Percentiles rank a stretch among this genome's conserved stretches.
phyloP scores from a whole-genome alignment of 2,329 filamentous ascomycete genomes.

The Nothomitra cinnamomea region DNA sequence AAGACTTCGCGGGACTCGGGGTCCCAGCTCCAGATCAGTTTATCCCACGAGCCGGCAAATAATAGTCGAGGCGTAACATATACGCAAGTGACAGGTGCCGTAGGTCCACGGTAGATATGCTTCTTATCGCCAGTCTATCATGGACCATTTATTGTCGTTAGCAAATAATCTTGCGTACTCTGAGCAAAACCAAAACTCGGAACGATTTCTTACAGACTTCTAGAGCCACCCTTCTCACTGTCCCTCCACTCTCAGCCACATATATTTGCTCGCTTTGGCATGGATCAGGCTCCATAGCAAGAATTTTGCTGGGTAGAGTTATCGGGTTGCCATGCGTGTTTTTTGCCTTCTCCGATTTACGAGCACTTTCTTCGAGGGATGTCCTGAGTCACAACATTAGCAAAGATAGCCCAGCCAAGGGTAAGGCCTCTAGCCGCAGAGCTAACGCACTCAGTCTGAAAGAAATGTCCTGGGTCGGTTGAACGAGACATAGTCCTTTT shows the following conservation, averaged over 20 bases:
- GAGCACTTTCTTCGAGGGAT: conserved; percentile 26
- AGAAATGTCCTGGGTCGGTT: conserved; percentile 65
- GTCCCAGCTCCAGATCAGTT: conserved; percentile 75
- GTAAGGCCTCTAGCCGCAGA: conserved; percentile 6
- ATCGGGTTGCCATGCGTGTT: conserved; percentile 78
- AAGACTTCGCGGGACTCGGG: conserved; percentile 35
- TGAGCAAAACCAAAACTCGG: neutral
- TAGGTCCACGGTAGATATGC: conserved; percentile 51
- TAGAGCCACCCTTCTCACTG: conserved; percentile 47
- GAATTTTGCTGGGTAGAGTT: conserved; percentile 66
- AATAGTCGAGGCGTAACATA: conserved; percentile 36
- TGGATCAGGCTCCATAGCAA: conserved; percentile 56
- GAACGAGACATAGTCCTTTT: conserved; percentile 42
- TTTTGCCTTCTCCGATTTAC: conserved; percentile 56
- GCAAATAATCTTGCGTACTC: neutral
- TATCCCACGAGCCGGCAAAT: conserved; percentile 91
- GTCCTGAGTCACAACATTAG: conserved; percentile 21
- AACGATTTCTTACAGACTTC: conserved; percentile 43
- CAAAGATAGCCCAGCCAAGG: neutral
- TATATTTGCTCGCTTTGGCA: conserved; percentile 45
- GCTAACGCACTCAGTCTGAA: conserved; percentile 65
- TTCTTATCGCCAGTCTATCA: conserved; percentile 26
- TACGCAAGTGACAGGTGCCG: conserved; percentile 63
- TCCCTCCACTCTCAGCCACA: conserved; percentile 75
- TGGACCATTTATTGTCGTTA: neutral